Evolutionary conservation across 2,329 filamentous ascomycete species (phyloP).

Genomic region (Ophiosphaerella herpotricha): DNA sequence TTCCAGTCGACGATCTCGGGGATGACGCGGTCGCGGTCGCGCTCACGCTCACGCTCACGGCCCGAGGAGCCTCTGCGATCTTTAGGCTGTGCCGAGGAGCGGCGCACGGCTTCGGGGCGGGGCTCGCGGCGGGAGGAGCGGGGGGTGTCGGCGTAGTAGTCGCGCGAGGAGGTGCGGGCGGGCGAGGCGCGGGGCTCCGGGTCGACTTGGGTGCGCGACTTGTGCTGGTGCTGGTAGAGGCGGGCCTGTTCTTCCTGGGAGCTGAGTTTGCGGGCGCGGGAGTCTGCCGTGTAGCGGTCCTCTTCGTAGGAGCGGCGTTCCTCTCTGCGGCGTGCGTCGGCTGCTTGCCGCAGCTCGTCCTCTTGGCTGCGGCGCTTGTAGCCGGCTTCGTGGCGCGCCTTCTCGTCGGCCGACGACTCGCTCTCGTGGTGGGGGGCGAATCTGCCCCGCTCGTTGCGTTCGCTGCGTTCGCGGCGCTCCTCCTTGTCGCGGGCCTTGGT

Average conservation of each 20-base stretch:
- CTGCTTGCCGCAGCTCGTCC: slow-evolving; percentile 26
- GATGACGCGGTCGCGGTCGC: slow-evolving; percentile 32
- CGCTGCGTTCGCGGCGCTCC: slow-evolving; percentile 43
- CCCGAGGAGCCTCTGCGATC: slow-evolving; percentile 30
- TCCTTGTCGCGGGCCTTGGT: slow-evolving; percentile 48
- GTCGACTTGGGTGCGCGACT: slow-evolving; percentile 31
- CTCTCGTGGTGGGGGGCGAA: slow-evolving; percentile 42
- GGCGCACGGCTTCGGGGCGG: slow-evolving; percentile 36
- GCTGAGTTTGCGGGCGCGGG: slow-evolving; percentile 31
- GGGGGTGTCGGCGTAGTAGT: slow-evolving; percentile 27
- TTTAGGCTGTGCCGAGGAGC: slow-evolving; percentile 43
- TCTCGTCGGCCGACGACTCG: slow-evolving; percentile 36
- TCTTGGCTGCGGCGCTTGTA: slow-evolving; percentile 34
- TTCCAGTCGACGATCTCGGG: slow-evolving; percentile 43
- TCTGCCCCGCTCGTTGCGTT: slow-evolving; percentile 31
- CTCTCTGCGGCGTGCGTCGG: slow-evolving; percentile 33
- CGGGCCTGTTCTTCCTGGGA: slow-evolving; percentile 31
- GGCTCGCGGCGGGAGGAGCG: slow-evolving; percentile 29
- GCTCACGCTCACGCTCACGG: slow-evolving; percentile 21
- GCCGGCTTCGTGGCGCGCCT: slow-evolving; percentile 36
- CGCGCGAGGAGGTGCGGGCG: slow-evolving; percentile 35
- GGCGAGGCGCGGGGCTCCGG: slow-evolving; percentile 34
- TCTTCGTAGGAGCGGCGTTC: slow-evolving; percentile 37
- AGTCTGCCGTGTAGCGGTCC: slow-evolving; percentile 17
- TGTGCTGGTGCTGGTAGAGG: slow-evolving; percentile 27